Evolutionary conservation across 2,329 filamentous ascomycete genomes (phyloP).

Genomic region (Pseudogymnoascus sp.): DNA sequence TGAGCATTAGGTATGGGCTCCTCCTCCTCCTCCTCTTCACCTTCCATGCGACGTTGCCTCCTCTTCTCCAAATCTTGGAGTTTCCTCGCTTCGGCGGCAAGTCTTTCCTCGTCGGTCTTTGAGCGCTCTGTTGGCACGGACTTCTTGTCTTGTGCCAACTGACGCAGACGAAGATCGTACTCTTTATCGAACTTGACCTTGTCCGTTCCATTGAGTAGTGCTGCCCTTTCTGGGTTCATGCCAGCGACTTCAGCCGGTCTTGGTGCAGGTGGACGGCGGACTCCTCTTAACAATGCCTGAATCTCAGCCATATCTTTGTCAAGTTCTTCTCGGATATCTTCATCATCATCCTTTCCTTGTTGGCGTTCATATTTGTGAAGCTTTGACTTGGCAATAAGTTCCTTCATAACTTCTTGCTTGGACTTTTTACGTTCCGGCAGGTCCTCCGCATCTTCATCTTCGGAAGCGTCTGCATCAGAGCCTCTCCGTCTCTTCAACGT

Average conservation of each 20-base stretch:
- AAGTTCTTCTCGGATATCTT: slow-evolving; percentile 74
- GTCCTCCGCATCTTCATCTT: slow-evolving; percentile 42
- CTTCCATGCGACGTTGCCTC: slow-evolving; percentile 77
- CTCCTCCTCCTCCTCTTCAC: slow-evolving; percentile 61
- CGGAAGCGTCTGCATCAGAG: slow-evolving; percentile 39
- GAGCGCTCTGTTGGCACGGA: slow-evolving; percentile 80
- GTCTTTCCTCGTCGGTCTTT: slow-evolving; percentile 83
- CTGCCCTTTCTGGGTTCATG: slow-evolving; percentile 58
- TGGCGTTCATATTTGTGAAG: slow-evolving; percentile 91
- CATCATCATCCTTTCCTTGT: slow-evolving; percentile 84
- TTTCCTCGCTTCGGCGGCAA: slow-evolving; percentile 66
- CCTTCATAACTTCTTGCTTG: slow-evolving; percentile 96
- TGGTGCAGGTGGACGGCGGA: slow-evolving; percentile 41
- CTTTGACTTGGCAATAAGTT: slow-evolving; percentile 96
- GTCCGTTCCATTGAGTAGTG: slow-evolving; percentile 52
- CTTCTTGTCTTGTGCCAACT: slow-evolving; percentile 76
- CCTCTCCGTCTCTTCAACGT: slow-evolving; percentile 51
- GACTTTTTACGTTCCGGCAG: slow-evolving; percentile 82
- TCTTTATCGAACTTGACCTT: slow-evolving; percentile 70
- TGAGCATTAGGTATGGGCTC: slow-evolving; percentile 28
- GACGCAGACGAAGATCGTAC: slow-evolving; percentile 77
- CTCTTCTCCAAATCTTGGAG: slow-evolving; percentile 77
- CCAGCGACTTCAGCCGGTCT: slow-evolving; percentile 31
- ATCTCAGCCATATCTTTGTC: slow-evolving; percentile 78
- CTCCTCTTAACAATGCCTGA: slow-evolving; percentile 59